phyloP scores from a whole-genome alignment of 768 basidiomycete genomes.

The Mycena filopes region DNA sequence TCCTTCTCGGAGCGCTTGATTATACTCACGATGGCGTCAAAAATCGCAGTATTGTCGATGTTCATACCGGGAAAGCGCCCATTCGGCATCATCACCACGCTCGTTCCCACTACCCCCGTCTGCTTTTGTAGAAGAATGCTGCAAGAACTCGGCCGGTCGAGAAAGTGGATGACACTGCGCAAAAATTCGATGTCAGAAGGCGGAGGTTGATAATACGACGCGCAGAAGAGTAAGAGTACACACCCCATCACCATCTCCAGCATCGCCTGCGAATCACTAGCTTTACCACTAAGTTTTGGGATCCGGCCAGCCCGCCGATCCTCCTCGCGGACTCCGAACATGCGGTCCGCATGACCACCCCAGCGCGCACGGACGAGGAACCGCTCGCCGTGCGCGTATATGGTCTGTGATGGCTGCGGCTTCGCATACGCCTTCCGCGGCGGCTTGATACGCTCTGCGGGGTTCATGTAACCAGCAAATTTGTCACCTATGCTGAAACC shows the following conservation, averaged over 20 bases:
- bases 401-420: slow-evolving; percentile 9
- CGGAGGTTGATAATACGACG: too few species aligned
- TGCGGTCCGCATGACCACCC: slow-evolving; percentile 24
- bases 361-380: slow-evolving; percentile 29
- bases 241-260: slow-evolving; percentile 5
- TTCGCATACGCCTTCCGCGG: slow-evolving; percentile 3
- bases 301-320: slow-evolving; percentile 11
- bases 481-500: not conserved
- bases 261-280: not conserved
- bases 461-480: slow-evolving; percentile 12
- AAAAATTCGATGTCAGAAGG: too few species aligned
- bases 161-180: slow-evolving; percentile 10
- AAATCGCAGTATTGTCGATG: slow-evolving; percentile 7
- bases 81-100: not conserved
- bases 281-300: not conserved
- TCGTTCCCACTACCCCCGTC: not conserved
- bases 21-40: slow-evolving; percentile 5
- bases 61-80: not conserved
- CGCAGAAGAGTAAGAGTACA: too few species aligned
- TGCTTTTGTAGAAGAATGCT: slow-evolving; percentile 10
- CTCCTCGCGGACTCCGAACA: slow-evolving; percentile 13
- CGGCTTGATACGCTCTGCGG: slow-evolving; percentile 25
- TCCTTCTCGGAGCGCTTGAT: slow-evolving; percentile 14
- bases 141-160: slow-evolving; percentile 1
- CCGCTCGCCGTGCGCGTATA: slow-evolving; percentile 26